These are phyloP conservation scores for Amesomyces nigricolor DNA, from an alignment of 2,329 filamentous ascomycete species.

Conservation along the genomic window DNA sequence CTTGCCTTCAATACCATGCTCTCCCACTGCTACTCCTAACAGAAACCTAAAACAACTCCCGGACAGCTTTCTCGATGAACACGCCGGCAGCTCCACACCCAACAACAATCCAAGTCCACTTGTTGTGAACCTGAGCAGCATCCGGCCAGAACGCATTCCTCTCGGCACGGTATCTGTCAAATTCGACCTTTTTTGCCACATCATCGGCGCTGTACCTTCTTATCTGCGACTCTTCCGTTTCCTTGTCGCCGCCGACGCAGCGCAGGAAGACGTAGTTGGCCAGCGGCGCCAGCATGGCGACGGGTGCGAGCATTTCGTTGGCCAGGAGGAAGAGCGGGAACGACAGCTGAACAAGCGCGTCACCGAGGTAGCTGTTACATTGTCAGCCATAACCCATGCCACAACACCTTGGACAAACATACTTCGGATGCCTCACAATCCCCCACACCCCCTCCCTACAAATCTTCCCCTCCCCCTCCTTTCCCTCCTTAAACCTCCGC, in stretches of 20 bases:
- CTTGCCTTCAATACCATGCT: too few relatives aligned
- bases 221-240: conserved; percentile 50
- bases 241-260: conserved; percentile 49
- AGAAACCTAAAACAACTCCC: not conserved
- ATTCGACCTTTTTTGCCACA: conserved; percentile 46
- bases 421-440: conserved; percentile 58
- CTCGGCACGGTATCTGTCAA: conserved; percentile 45
- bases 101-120: conserved; percentile 50
- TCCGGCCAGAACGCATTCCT: conserved; percentile 58
- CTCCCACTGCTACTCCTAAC: too few relatives aligned
- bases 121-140: conserved; percentile 44
- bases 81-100: conserved; percentile 46
- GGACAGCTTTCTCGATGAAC: conserved; percentile 35
- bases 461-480: conserved; percentile 29
- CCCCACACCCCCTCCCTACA: conserved; percentile 56
- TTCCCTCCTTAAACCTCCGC: conserved; percentile 41
- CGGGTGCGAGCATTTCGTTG: conserved; percentile 48
- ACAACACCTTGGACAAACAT: conserved; percentile 26
- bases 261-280: conserved; percentile 56
- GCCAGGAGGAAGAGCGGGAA: conserved; percentile 54
- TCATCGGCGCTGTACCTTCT: conserved; percentile 46
- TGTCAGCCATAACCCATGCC: not conserved
- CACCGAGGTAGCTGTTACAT: conserved; percentile 51
- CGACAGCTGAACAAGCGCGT: conserved; percentile 52
- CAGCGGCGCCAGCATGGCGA: conserved; percentile 49